A percentile compares a stretch with the other conserved stretches of the same genome.
These are phyloP conservation scores for Elsinoe perseae DNA, from an alignment of 2,329 filamentous ascomycete genomes.

Conservation along the genomic window DNA sequence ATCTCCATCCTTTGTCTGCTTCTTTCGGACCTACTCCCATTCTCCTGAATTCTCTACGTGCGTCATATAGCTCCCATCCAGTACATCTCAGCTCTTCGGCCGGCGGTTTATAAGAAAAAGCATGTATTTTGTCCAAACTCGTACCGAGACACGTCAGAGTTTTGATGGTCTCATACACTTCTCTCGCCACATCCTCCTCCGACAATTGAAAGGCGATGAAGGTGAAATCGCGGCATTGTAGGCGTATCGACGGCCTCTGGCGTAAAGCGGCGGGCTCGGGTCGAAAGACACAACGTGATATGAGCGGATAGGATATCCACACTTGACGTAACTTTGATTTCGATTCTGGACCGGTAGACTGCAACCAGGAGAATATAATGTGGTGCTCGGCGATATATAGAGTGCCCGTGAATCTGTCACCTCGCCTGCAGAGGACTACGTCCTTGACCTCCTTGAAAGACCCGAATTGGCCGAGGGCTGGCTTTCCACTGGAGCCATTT, in stretches of 20 bases:
- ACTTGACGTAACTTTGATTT: conserved; percentile 55
- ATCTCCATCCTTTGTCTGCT: conserved; percentile 74
- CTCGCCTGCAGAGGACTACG: conserved; percentile 52
- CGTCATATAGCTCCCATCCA: conserved; percentile 80
- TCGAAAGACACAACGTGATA: conserved; percentile 69
- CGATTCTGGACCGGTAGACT: conserved; percentile 27
- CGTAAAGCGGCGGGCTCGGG: conserved; percentile 62
- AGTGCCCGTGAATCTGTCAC: conserved; percentile 50
- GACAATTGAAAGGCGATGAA: conserved; percentile 86
- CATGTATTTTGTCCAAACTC: conserved; percentile 80
- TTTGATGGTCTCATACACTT: conserved; percentile 82
- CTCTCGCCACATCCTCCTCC: conserved; percentile 64
- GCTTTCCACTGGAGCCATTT: conserved; percentile 9
- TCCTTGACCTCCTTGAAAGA: conserved; percentile 46
- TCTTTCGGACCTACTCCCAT: conserved; percentile 80
- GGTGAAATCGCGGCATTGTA: conserved; percentile 88
- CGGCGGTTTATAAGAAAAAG: conserved; percentile 73
- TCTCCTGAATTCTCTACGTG: conserved; percentile 73
- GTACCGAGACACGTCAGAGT: conserved; percentile 72
- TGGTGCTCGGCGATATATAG: conserved; percentile 57
- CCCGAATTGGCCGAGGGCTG: not conserved
- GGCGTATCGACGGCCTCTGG: conserved; percentile 70
- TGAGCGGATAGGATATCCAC: conserved; percentile 94
- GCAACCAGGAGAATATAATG: conserved; percentile 51
- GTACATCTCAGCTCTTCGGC: conserved; percentile 60